Base-by-base conservation (phyloP, 2,329 filamentous ascomycete genomes). In the Falciphora oryzae region DNA sequence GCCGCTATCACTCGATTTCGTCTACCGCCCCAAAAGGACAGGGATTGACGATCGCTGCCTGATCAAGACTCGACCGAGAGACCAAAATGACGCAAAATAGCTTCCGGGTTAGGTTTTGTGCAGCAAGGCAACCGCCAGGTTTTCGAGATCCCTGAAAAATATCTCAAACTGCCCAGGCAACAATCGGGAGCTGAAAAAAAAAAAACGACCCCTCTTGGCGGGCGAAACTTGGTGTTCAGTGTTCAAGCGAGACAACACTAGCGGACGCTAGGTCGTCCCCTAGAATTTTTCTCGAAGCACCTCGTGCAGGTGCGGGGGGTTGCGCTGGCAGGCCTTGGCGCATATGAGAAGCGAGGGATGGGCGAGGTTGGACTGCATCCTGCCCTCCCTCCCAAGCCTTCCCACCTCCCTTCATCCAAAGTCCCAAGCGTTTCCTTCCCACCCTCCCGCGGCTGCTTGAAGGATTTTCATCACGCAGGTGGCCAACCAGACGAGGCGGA, bases 211-310 rank as follows among this genome's bases (percentile, higher is more conserved):
- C 22, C 18, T 53, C 44, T 25, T 25, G 44, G 22, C 44, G 7
- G 18, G 13, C 35, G 7, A 50, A 50, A 50, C 22, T 50, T n/a
- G 6, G 44, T 18, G 44, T 50, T 38, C 35, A n/a, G 22, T n/a
- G 22, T 10, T 25, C 18, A 25, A 18, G 44, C 44, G 44, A 10
- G 44, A 7, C 18, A 25, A 8, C 8, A 53, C 44, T 25, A 53
- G 44, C 44, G n/a, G 22, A 18, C 44, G 4, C 18, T 22, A 25
- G 44, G n/a, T n/a, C 18, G 22, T 11, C 44, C 44, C 44, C 44
- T 53, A 53, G 44, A 53, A 53, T 22, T 53, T n/a, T 53, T 53
- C 44, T 53, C 44, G 44, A 53, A 53, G 38, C 44, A 53, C 44
- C 18, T 11, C 44, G 44, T 53, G 22, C 44, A 53, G 44, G 44